Evolutionary conservation across 2,329 filamentous ascomycete species (phyloP).

Genomic region (Fusarium brachygibbosum): DNA sequence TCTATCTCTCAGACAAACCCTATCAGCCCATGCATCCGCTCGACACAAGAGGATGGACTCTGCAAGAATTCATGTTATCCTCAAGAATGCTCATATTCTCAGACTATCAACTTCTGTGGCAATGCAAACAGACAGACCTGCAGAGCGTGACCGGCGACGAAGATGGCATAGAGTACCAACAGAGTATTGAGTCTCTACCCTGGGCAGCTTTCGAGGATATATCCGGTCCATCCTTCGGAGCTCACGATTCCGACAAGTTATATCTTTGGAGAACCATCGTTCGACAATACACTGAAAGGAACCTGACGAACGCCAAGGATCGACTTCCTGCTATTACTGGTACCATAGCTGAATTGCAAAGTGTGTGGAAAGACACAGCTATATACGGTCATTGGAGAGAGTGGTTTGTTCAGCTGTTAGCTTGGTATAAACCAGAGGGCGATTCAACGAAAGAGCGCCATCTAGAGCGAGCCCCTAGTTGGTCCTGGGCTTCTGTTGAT

Average conservation of each 20-base stretch:
- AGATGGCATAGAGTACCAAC: accelerated
- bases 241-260: not conserved
- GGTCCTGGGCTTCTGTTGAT: not conserved
- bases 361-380: not conserved
- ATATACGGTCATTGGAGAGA: slow-evolving; percentile 8
- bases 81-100: slow-evolving; percentile 17
- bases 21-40: not conserved
- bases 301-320: accelerated
- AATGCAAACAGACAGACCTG: not conserved
- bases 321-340: not conserved
- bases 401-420: slow-evolving; percentile 6
- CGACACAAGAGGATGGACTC: not conserved
- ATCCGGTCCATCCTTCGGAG: not conserved
- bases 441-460: accelerated
- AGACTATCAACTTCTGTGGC: not conserved
- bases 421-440: accelerated
- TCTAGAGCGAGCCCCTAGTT: not conserved
- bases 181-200: not conserved
- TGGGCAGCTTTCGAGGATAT: not conserved
- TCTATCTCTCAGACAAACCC: accelerated
- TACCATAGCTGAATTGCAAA: not conserved
- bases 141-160: not conserved
- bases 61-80: not conserved
- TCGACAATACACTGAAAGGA: not conserved
- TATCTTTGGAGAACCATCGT: not conserved